Evolutionary conservation across 345 rosid genomes (phyloP).

Genomic region (Linum usitatissimum): DNA sequence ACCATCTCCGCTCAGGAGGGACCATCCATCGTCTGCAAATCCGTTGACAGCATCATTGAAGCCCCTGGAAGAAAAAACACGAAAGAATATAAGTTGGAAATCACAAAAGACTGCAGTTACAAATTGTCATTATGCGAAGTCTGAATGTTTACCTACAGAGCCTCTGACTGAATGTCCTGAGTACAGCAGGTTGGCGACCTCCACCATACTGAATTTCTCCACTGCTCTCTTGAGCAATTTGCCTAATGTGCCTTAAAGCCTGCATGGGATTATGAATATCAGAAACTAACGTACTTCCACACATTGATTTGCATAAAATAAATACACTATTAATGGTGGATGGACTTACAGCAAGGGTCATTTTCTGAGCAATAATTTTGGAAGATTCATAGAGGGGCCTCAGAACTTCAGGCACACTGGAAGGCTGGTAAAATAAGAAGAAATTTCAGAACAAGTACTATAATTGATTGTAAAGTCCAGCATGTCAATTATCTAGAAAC

Average conservation of each 20-base stretch:
- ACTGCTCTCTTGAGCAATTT: constrained; percentile 82
- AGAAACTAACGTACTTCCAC: constrained; percentile 3
- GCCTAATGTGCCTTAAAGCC: constrained; percentile 81
- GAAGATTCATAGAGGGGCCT: constrained; percentile 93
- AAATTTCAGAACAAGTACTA: neutral
- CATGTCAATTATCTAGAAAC: neutral
- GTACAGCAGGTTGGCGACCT: constrained; percentile 89
- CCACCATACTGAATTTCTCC: constrained; percentile 94
- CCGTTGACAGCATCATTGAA: constrained; percentile 95
- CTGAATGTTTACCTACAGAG: constrained; percentile 56
- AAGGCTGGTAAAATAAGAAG: constrained; percentile 34
- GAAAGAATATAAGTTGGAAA: neutral
- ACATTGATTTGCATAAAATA: neutral
- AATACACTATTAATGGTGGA: neutral
- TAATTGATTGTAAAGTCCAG: neutral
- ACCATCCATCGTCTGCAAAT: constrained; percentile 92
- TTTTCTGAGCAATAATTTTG: constrained; percentile 88
- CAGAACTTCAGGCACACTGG: constrained; percentile 91
- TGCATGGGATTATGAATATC: constrained; percentile 14
- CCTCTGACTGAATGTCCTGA: constrained; percentile 88
- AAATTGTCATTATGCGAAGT: neutral
- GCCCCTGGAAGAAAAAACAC: constrained; percentile 38
- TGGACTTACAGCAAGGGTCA: constrained; percentile 74
- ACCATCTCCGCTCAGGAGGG: constrained; percentile 70
- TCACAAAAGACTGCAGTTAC: neutral